Evolutionary conservation across 2,329 filamentous ascomycete species (phyloP).

Genomic region (Penicillium nordicum): DNA sequence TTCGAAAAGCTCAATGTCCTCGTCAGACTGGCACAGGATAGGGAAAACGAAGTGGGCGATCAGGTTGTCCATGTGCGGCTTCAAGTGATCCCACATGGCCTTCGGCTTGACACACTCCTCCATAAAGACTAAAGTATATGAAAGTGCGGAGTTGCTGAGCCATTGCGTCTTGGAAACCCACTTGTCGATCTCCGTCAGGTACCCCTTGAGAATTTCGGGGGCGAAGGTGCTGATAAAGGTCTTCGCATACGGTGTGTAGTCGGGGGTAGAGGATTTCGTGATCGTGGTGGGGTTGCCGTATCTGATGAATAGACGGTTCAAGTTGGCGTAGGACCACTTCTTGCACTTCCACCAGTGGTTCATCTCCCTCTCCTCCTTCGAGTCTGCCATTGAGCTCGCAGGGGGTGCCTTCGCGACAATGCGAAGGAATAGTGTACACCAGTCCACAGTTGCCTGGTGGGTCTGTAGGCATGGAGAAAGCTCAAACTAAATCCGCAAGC

Average conservation of each 20-base stretch:
- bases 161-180: slow-evolving; percentile 94
- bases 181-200: slow-evolving; percentile 90
- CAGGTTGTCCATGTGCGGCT: slow-evolving; percentile 87
- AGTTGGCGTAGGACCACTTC: slow-evolving; percentile 98
- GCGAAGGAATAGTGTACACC: slow-evolving; percentile 92
- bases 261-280: slow-evolving; percentile 68
- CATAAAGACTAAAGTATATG: slow-evolving; percentile 89
- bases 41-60: slow-evolving; percentile 95
- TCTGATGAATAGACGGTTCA: slow-evolving; percentile 93
- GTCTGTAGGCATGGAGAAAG: slow-evolving; percentile 73
- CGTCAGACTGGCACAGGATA: slow-evolving; percentile 84
- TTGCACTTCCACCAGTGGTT: slow-evolving; percentile 99
- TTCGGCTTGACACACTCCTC: slow-evolving; percentile 98
- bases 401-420: slow-evolving; percentile 84
- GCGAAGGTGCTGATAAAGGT: slow-evolving; percentile 88
- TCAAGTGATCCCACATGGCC: slow-evolving; percentile 91
- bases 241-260: slow-evolving; percentile 79
- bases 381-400: slow-evolving; percentile 72
- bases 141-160: slow-evolving; percentile 91
- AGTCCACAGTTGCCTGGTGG: slow-evolving; percentile 81
- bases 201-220: slow-evolving; percentile 92
- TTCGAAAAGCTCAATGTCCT: slow-evolving; percentile 91
- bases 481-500: slow-evolving; percentile 64
- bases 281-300: slow-evolving; percentile 84
- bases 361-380: slow-evolving; percentile 78